phyloP scores from a whole-genome alignment of 108 stramenopile species.

The Fragilariopsis cylindrus region DNA sequence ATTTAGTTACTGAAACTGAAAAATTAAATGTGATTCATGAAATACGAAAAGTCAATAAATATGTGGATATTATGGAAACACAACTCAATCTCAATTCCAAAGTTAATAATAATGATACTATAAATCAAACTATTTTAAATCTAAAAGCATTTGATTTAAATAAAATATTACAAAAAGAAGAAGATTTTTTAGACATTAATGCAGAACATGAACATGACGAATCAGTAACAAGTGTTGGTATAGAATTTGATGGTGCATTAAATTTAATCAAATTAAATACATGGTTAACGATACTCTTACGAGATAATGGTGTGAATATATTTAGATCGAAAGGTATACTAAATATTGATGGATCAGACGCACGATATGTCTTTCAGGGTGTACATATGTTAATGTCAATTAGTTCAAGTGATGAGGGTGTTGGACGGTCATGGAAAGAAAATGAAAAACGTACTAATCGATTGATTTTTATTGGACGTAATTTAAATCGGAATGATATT shows the following conservation, averaged over 20 bases:
- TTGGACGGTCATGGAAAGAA: constrained; percentile 13
- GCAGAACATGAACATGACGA: constrained; percentile 3
- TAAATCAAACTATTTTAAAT: not conserved
- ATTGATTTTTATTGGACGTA: constrained; percentile 5
- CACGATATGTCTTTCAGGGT: constrained; percentile 11
- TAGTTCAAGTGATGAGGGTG: not conserved
- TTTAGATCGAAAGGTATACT: constrained; percentile 10
- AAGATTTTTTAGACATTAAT: constrained; percentile 1
- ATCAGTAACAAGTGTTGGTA: constrained; percentile 1
- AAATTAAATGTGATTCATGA: not conserved
- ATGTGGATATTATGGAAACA: constrained; percentile 3
- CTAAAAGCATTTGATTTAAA: constrained; percentile 2
- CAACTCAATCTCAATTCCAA: not conserved
- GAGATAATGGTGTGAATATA: constrained; percentile 11
- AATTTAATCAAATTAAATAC: not conserved
- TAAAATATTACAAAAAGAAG: constrained; percentile 4
- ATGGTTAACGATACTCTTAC: not conserved
- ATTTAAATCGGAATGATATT: constrained; percentile 3
- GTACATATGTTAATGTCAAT: constrained; percentile 15
- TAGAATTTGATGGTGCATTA: not conserved
- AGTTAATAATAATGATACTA: not conserved
- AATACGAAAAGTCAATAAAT: constrained; percentile 4
- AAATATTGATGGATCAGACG: constrained; percentile 1
- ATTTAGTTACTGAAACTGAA: constrained; percentile 7
- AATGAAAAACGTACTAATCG: not conserved